A percentile compares a stretch with the other conserved stretches of the same genome.
phyloP scores from a whole-genome alignment of 2,329 filamentous ascomycete genomes.

The Didymella pinodella region DNA sequence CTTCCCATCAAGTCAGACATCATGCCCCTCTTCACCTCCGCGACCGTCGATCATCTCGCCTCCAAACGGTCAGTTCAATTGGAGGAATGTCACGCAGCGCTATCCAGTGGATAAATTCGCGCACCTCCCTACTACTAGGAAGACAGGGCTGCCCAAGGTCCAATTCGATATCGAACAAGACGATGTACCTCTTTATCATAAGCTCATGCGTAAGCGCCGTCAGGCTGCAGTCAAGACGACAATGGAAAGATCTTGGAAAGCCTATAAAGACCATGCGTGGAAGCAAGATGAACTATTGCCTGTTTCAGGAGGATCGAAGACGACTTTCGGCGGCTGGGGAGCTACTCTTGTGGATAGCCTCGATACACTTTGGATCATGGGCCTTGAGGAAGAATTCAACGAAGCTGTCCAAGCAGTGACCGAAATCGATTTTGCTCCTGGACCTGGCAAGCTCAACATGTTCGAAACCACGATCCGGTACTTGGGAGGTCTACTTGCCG shows the following conservation, averaged over 20 bases:
- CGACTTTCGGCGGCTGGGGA: slow-evolving; percentile 90
- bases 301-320: slow-evolving; percentile 68
- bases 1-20: slow-evolving; percentile 21
- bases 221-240: slow-evolving; percentile 73
- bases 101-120: slow-evolving; percentile 66
- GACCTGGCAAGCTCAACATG: slow-evolving; percentile 61
- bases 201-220: slow-evolving; percentile 65
- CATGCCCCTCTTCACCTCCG: slow-evolving; percentile 28
- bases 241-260: slow-evolving; percentile 77
- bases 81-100: slow-evolving; percentile 24
- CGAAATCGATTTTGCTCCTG: slow-evolving; percentile 65
- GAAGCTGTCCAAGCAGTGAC: slow-evolving; percentile 65
- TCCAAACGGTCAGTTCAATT: slow-evolving; percentile 21
- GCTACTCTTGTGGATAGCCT: slow-evolving; percentile 80
- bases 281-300: slow-evolving; percentile 84
- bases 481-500: slow-evolving; percentile 70
- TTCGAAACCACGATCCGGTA: slow-evolving; percentile 76
- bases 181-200: slow-evolving; percentile 51
- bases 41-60: slow-evolving; percentile 20
- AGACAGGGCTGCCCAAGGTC: slow-evolving; percentile 72
- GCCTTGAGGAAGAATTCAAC: slow-evolving; percentile 67
- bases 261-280: slow-evolving; percentile 81
- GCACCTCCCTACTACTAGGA: slow-evolving; percentile 74
- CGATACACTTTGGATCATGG: slow-evolving; percentile 75
- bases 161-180: slow-evolving; percentile 71